phyloP scores from a whole-genome alignment of 2,329 filamentous ascomycete species.

The Cordyceps cateniannulata region DNA sequence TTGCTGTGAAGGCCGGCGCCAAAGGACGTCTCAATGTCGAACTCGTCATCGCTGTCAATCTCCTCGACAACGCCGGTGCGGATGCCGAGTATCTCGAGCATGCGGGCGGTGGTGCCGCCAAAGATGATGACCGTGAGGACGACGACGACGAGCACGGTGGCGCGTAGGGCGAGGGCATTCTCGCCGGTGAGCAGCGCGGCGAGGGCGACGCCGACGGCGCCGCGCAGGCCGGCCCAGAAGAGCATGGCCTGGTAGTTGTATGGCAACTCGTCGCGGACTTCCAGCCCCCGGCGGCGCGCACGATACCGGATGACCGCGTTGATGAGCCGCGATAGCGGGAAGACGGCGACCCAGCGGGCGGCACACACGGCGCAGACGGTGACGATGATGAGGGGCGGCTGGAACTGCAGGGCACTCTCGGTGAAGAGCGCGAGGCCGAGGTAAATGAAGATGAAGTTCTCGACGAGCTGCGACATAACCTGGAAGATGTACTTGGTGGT shows the following conservation, averaged over 20 bases:
- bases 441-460: constrained; percentile 99
- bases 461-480: constrained; percentile 86
- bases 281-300: constrained; percentile 64
- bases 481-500: constrained; percentile 98
- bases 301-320: constrained; percentile 91
- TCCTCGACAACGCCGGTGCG: constrained; percentile 94
- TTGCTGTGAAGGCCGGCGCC: constrained; percentile 72
- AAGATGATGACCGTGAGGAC: constrained; percentile 98
- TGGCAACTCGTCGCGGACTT: constrained; percentile 80
- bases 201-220: constrained; percentile 90
- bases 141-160: constrained; percentile 95
- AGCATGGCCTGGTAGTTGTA: constrained; percentile 98
- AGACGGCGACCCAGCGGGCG: constrained; percentile 89
- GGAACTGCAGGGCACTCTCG: constrained; percentile 79
- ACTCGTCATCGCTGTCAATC: constrained; percentile 95
- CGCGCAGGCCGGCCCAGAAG: constrained; percentile 96
- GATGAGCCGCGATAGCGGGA: constrained; percentile 81
- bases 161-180: constrained; percentile 76
- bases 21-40: constrained; percentile 76
- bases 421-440: constrained; percentile 92
- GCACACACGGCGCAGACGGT: constrained; percentile 87
- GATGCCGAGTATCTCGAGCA: constrained; percentile 97
- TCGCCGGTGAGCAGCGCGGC: constrained; percentile 80
- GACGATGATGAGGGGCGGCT: constrained; percentile 90
- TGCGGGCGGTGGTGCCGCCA: constrained; percentile 90